Percentiles rank a stretch among this genome's conserved stretches.
Conservation (phyloP, 208 protist genomes). For the Acanthamoeba quina region DNA sequence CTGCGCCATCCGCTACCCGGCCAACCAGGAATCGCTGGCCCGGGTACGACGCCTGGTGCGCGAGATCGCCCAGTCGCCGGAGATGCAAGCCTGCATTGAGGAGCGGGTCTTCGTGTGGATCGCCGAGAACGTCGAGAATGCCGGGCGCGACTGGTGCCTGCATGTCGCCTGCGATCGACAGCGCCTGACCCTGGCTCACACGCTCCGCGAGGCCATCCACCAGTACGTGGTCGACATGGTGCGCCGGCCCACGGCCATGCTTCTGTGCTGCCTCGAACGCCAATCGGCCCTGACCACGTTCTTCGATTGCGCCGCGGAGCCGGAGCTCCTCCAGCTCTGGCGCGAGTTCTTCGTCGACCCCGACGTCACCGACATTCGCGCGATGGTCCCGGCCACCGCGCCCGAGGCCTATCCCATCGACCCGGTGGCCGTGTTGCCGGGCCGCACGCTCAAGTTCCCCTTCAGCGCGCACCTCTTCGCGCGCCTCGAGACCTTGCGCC, state of each 20-base stretch:
- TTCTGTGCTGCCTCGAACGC: slow-evolving; percentile 1
- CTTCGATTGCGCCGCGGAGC: not conserved
- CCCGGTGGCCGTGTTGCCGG: not conserved
- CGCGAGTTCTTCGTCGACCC: not conserved
- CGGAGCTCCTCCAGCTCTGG: not conserved
- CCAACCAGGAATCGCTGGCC: not conserved
- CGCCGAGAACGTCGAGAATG: not conserved
- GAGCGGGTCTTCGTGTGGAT: slow-evolving; percentile 2
- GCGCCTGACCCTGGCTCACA: not conserved
- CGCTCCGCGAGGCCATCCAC: slow-evolving; percentile 5
- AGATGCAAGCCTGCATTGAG: slow-evolving; percentile 5
- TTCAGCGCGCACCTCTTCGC: slow-evolving; percentile 6
- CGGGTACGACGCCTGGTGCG: not conserved
- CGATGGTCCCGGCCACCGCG: slow-evolving; percentile 23
- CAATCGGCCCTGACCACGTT: not conserved
- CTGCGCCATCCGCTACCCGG: slow-evolving; percentile 6
- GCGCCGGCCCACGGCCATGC: slow-evolving; percentile 12
- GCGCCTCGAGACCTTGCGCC: not conserved
- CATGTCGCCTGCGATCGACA: not conserved
- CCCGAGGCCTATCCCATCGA: slow-evolving; percentile 31
- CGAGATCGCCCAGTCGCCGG: not conserved
- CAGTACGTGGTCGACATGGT: slow-evolving; percentile 21
- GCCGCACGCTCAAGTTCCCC: not conserved
- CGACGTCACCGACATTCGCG: not conserved
- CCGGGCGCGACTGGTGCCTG: not conserved